Evolutionary conservation across 2,329 filamentous ascomycete species (phyloP).

Genomic region (Microsporum audouinii): DNA sequence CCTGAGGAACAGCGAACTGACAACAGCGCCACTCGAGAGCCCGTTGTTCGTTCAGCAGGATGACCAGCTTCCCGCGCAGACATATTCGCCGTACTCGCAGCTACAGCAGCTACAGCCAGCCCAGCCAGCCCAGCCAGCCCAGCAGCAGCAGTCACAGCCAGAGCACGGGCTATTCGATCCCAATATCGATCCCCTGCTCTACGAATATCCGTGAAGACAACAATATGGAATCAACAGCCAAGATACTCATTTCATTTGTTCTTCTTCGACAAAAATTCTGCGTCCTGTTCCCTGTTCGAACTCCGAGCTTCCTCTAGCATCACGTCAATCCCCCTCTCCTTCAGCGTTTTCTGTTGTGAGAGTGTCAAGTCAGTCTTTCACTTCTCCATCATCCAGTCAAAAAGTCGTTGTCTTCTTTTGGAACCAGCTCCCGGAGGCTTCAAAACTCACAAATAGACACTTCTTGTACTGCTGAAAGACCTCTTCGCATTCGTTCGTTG

Average conservation of each 20-base stretch:
- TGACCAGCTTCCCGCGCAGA: neutral
- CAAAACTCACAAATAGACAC: slow-evolving; percentile 60
- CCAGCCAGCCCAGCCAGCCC: neutral
- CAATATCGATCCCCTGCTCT: neutral
- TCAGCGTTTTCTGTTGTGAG: slow-evolving; percentile 73
- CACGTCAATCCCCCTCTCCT: slow-evolving; percentile 80
- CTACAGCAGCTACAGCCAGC: neutral
- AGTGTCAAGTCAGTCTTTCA: neutral
- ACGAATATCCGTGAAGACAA: slow-evolving; percentile 2
- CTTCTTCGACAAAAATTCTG: slow-evolving; percentile 18
- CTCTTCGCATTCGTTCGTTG: slow-evolving; percentile 71
- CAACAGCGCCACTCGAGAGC: neutral
- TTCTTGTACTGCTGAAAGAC: slow-evolving; percentile 82
- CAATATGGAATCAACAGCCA: neutral
- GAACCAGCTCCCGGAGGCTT: no score
- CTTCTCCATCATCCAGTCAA: neutral
- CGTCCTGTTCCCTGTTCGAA: slow-evolving; percentile 78
- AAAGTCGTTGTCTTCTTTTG: neutral
- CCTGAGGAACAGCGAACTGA: neutral
- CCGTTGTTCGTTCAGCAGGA: neutral
- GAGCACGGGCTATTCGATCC: neutral
- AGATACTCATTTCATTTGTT: neutral
- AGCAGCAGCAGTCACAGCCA: neutral
- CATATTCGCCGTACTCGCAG: neutral
- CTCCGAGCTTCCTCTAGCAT: slow-evolving; percentile 85